Percentiles rank a stretch among this genome's conserved stretches.
phyloP scores from a whole-genome alignment of 495 filamentous ascomycete species.

The Penicillium pancosmium region DNA sequence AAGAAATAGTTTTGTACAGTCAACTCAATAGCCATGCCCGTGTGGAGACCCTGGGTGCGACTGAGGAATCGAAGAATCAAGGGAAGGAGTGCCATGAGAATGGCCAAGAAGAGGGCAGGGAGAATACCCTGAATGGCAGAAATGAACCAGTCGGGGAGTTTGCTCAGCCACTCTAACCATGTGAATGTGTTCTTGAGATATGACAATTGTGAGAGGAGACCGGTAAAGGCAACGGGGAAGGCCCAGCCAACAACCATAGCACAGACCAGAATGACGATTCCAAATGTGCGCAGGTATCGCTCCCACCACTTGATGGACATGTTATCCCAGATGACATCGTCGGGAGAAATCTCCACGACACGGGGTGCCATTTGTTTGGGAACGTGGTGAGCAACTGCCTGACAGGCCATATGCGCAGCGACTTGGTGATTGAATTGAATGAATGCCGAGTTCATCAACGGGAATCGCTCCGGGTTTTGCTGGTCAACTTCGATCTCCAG shows the following conservation, averaged over 20 bases:
- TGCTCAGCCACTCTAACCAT: constrained; percentile 73
- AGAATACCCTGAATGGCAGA: constrained; percentile 84
- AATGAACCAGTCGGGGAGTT: constrained; percentile 63
- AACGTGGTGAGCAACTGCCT: constrained; percentile 86
- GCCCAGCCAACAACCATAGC: constrained; percentile 90
- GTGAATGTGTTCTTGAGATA: constrained; percentile 63
- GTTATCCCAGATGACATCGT: constrained; percentile 97
- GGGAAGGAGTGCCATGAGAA: constrained; percentile 81
- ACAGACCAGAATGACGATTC: constrained; percentile 65
- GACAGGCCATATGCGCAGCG: constrained; percentile 96
- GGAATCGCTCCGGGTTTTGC: constrained; percentile 80
- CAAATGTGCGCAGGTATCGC: constrained; percentile 71
- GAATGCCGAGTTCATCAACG: constrained; percentile 96
- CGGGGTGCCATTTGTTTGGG: constrained; percentile 95
- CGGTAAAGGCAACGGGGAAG: constrained; percentile 87
- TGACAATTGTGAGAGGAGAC: constrained; percentile 73
- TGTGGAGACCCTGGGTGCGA: constrained; percentile 76
- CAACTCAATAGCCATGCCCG: constrained; percentile 77
- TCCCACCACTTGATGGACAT: constrained; percentile 98
- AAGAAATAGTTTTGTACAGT: constrained; percentile 93
- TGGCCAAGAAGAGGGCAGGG: constrained; percentile 74
- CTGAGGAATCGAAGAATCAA: constrained; percentile 75
- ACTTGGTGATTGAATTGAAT: constrained; percentile 99
- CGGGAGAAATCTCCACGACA: constrained; percentile 87
- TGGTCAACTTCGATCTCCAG: constrained; percentile 94